Evolutionary conservation across 768 basidiomycete species (phyloP), one percentile per base, ranked within the genome.

Genomic region (Kwoniella dendrophila): DNA sequence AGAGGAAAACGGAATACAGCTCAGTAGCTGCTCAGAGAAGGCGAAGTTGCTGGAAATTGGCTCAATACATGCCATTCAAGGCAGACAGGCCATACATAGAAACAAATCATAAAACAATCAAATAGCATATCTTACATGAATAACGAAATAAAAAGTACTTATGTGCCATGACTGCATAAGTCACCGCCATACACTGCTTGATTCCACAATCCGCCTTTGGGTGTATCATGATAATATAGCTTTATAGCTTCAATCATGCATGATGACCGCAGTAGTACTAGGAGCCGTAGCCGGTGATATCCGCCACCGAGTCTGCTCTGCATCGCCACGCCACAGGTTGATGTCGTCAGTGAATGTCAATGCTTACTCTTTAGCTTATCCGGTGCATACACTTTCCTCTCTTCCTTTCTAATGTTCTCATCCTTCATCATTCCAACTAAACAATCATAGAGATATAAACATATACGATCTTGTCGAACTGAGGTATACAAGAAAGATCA

Each of bases 261-360:
- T n/a, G n/a, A n/a, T n/a, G n/a, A n/a, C n/a, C n/a, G n/a, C n/a
- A n/a, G n/a, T n/a, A n/a, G n/a, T n/a, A n/a, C n/a, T n/a, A n/a
- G n/a, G n/a, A n/a, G n/a, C n/a, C n/a, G n/a, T 29, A 22, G 18
- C 16, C 27, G 49, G 27, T 26, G 18, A n/a, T 11, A 3, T 34
- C 49, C 32, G 49, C 43, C 43, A 44, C 43, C n/a, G n/a, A n/a
- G n/a, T 44, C 11, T 14, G 5, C 22, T 7, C 20, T 44, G 53
- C 53, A 55, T 55, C 53, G 53, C 53, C 53, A 55, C 53, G 36
- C 27, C 48, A 16, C 20, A 7, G 29, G 20, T 50, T 50, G 48
- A 33, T 51, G 49, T 51, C 49, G 49, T 51, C 49, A 51, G 49
- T 36, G 47, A 18, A 14, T 18, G 49, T 51, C 27, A 32, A 32